Evolutionary conservation across 495 filamentous ascomycete genomes (phyloP), one percentile per base, ranked within the genome.

Genomic region (Neurospora tetraspora): DNA sequence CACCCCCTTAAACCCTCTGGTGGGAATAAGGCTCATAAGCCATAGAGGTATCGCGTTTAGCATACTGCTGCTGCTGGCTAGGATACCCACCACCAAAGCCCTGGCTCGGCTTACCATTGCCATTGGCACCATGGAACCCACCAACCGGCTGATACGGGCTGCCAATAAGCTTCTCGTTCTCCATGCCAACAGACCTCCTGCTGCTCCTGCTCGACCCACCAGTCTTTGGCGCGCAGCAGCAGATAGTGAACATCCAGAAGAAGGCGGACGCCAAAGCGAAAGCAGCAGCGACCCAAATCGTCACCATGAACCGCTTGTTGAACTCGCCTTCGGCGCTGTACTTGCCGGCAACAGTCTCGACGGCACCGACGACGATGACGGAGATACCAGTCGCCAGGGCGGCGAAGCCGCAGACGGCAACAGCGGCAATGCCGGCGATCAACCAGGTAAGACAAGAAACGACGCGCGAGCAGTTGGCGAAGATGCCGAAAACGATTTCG

Each of bases 201-300:
- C 43, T 37, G 72, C 68, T 40, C 72, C 72, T 61, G 73, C 78
- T 68, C 16, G 75, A 72, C 43, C 78, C 76, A 72, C 82, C 77
- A 18, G 53, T 34, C 31, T 34, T 83, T 68, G 81, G 83, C 70
- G 80, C 77, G 86, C 95, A 97, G 89, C 94, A 98, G 91, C 95
- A 98, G 71, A 89, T 86, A 81, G 89, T 93, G 81, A 97, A 89
- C 75, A 92, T 84, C 95, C 95, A 98, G 90, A 97, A 97, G 76
- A 97, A 76, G 72, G 86, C 86, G 16, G 89, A 89, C 68, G 78
- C 92, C 31, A 93, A 76, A 65, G 91, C 89, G 80, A 96, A 96
- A 39, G 86, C 91, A 12, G 90, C 91, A 69, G 90, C 91, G 69
- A 97, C 81, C 95, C 95, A 98, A 69, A 89, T 87, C 5, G 87